These are phyloP conservation scores for Penicillium sp. DNA, from an alignment of 2,329 filamentous ascomycete genomes.

Conservation along the genomic window DNA sequence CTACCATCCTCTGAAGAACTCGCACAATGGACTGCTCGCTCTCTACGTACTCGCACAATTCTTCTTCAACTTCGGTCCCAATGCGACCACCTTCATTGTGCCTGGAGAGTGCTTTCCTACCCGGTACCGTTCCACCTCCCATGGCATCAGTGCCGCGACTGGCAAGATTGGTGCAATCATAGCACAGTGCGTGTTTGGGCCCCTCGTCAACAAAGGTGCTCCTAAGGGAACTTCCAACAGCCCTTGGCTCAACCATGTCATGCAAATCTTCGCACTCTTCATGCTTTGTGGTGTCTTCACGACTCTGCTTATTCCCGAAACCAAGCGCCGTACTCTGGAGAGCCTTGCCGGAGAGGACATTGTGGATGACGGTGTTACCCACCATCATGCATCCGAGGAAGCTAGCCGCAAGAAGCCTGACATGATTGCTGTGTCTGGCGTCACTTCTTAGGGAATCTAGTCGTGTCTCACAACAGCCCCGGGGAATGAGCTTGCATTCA, in stretches of 20 bases:
- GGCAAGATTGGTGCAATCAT: constrained; percentile 70
- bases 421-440: not conserved
- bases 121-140: constrained; percentile 62
- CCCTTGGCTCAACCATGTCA: constrained; percentile 71
- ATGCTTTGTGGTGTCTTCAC: constrained; percentile 72
- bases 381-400: not conserved
- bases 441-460: not conserved
- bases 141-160: constrained; percentile 65
- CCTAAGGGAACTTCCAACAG: constrained; percentile 49
- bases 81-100: constrained; percentile 64
- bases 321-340: constrained; percentile 72
- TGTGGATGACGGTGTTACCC: not conserved
- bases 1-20: constrained; percentile 38
- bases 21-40: constrained; percentile 53
- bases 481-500: not conserved
- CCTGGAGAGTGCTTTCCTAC: constrained; percentile 67
- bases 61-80: constrained; percentile 55
- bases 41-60: constrained; percentile 67
- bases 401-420: not conserved
- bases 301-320: constrained; percentile 74
- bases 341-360: constrained; percentile 65
- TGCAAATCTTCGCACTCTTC: constrained; percentile 77
- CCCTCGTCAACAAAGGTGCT: constrained; percentile 60
- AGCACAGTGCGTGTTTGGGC: constrained; percentile 65
- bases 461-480: not conserved